phyloP scores from a whole-genome alignment of 306 rosid genomes.

The Dicorynia guianensis region DNA sequence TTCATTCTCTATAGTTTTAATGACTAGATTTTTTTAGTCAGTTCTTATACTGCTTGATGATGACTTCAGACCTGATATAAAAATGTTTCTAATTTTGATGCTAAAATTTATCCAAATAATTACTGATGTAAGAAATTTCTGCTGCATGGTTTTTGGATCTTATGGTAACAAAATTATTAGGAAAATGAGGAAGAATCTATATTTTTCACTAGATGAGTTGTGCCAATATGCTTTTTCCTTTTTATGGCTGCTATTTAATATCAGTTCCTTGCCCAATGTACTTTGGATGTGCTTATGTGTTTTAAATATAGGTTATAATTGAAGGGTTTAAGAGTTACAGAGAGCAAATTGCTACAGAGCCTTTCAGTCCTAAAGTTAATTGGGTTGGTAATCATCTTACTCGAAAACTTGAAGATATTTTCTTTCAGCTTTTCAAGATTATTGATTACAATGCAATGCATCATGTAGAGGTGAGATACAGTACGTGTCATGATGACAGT shows the following conservation, averaged over 20 bases:
- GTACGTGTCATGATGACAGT: constrained; percentile 1
- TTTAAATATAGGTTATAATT: constrained; percentile 66
- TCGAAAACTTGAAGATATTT: constrained; percentile 34
- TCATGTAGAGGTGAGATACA: constrained; percentile 3
- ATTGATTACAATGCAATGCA: constrained; percentile 22
- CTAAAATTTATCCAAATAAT: not conserved
- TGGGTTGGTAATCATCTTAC: constrained; percentile 83
- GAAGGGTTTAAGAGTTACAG: constrained; percentile 97
- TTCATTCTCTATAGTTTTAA: not conserved
- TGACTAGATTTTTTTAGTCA: not conserved
- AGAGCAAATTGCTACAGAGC: constrained; percentile 92
- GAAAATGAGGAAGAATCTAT: not conserved
- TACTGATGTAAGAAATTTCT: not conserved
- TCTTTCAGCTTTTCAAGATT: constrained; percentile 22
- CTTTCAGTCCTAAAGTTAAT: constrained; percentile 96
- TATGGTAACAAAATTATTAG: not conserved
- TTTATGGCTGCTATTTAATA: constrained; percentile 8
- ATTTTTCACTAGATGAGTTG: not conserved
- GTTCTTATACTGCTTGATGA: not conserved
- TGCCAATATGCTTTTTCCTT: not conserved
- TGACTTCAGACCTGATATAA: not conserved
- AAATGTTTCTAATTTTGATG: not conserved
- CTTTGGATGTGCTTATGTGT: constrained; percentile 20
- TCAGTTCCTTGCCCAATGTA: constrained; percentile 22
- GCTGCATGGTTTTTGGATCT: not conserved